A percentile compares a stretch with the other conserved stretches of the same genome.
Conservation (phyloP, 2,329 filamentous ascomycete species). For the Plectosphaerella plurivora region DNA sequence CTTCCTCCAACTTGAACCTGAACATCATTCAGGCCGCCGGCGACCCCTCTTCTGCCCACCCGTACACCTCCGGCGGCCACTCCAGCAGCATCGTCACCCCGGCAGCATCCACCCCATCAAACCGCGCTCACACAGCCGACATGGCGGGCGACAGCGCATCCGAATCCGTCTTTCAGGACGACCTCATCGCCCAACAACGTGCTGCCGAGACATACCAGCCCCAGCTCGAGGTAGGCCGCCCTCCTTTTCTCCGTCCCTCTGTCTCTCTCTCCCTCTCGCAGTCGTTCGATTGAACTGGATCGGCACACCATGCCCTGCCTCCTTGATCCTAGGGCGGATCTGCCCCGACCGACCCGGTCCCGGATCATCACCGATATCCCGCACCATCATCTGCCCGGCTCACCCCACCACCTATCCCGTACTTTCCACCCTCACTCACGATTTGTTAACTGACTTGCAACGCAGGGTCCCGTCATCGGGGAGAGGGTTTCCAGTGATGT, state of each 20-base stretch:
- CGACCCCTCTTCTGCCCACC: slow-evolving; percentile 7
- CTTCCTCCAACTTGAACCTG: slow-evolving; percentile 6
- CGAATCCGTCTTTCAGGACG: slow-evolving; percentile 24
- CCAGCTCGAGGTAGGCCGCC: slow-evolving; percentile 44
- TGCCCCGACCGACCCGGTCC: neutral
- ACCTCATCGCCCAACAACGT: slow-evolving; percentile 55
- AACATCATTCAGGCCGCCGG: slow-evolving; percentile 7
- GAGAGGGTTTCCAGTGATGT: slow-evolving; percentile 70
- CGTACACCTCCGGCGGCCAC: neutral
- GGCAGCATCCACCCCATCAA: slow-evolving; percentile 5
- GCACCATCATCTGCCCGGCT: slow-evolving; percentile 1
- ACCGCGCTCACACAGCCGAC: slow-evolving; percentile 17
- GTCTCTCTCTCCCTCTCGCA: neutral
- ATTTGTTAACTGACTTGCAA: slow-evolving; percentile 7
- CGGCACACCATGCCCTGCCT: neutral
- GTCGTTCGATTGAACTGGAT: neutral
- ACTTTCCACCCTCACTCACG: too few relatives aligned
- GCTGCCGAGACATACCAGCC: slow-evolving; percentile 56
- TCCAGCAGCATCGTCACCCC: neutral
- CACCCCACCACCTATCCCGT: too few relatives aligned
- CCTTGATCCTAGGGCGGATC: neutral
- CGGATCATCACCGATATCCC: slow-evolving; percentile 2
- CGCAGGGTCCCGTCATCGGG: slow-evolving; percentile 77
- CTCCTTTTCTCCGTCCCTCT: neutral
- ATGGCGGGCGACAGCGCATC: slow-evolving; percentile 27